These are phyloP conservation scores for Aspergillus sclerotiicarbonarius DNA, from an alignment of 495 filamentous ascomycete genomes.

Conservation along the genomic window DNA sequence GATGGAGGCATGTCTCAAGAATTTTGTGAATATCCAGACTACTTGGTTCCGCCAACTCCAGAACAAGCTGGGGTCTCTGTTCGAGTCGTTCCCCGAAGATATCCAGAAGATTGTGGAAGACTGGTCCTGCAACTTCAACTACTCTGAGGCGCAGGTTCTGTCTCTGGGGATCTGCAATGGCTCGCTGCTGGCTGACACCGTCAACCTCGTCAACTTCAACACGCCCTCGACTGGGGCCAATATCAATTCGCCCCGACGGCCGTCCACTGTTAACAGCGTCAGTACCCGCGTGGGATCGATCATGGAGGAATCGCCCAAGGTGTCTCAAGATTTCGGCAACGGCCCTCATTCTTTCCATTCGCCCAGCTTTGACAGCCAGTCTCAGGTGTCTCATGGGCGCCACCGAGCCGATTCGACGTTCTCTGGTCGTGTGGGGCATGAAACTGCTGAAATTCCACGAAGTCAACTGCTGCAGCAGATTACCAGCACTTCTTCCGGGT, in stretches of 20 bases:
- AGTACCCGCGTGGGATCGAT: slow-evolving; percentile 58
- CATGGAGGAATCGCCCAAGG: slow-evolving; percentile 61
- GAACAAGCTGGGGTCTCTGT: slow-evolving; percentile 70
- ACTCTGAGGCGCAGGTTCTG: slow-evolving; percentile 46
- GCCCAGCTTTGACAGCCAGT: slow-evolving; percentile 32
- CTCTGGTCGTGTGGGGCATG: slow-evolving; percentile 26
- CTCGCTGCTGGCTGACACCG: slow-evolving; percentile 49
- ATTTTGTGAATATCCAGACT: slow-evolving; percentile 77
- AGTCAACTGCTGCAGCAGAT: slow-evolving; percentile 35
- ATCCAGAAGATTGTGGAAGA: slow-evolving; percentile 63
- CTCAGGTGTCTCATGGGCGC: slow-evolving; percentile 27
- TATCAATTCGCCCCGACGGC: slow-evolving; percentile 40
- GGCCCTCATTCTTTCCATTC: slow-evolving; percentile 37
- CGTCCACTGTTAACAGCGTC: slow-evolving; percentile 44
- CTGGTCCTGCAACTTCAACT: slow-evolving; percentile 72
- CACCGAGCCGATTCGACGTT: slow-evolving; percentile 34
- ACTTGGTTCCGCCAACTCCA: slow-evolving; percentile 79
- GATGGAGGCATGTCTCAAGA: slow-evolving; percentile 73
- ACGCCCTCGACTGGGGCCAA: slow-evolving; percentile 46
- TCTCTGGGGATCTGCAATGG: slow-evolving; percentile 60
- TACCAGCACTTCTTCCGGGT: slow-evolving; percentile 18
- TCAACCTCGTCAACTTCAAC: slow-evolving; percentile 52
- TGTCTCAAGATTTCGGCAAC: slow-evolving; percentile 50
- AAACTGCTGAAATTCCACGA: slow-evolving; percentile 21
- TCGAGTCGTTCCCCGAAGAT: slow-evolving; percentile 67